A percentile compares a stretch with the other conserved stretches of the same genome.
Evolutionary conservation across 495 filamentous ascomycete genomes (phyloP).

Genomic region (Trichoderma parareesei): DNA sequence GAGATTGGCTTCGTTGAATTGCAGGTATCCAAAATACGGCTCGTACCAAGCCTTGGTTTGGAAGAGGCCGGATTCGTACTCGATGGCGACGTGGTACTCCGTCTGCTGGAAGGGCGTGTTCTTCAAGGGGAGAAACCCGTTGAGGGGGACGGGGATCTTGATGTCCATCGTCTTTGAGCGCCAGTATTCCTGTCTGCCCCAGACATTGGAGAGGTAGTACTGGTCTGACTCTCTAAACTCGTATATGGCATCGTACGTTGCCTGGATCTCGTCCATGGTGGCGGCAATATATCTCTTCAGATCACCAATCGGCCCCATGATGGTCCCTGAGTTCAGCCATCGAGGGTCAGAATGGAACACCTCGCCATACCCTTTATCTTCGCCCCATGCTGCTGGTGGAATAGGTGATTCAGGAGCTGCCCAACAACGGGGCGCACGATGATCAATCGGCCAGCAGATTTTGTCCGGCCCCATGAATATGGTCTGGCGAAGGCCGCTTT

Average conservation of each 20-base stretch:
- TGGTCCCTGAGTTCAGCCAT: constrained; percentile 46
- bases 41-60: constrained; percentile 27
- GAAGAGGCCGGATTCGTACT: constrained; percentile 48
- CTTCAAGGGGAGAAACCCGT: constrained; percentile 6
- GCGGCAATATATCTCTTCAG: constrained; percentile 40
- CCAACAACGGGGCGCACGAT: constrained; percentile 16
- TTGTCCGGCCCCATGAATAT: constrained; percentile 21
- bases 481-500: constrained; percentile 16
- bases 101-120: constrained; percentile 37
- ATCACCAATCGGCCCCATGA: constrained; percentile 46
- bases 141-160: background rate
- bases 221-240: constrained; percentile 29
- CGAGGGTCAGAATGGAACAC: constrained; percentile 25
- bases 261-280: constrained; percentile 14
- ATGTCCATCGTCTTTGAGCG: constrained; percentile 31
- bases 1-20: constrained; percentile 9
- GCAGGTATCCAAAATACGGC: constrained; percentile 15
- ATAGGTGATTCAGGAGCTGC: constrained; percentile 17
- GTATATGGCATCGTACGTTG: constrained; percentile 12
- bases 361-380: constrained; percentile 12
- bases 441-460: constrained; percentile 19
- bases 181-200: constrained; percentile 50
- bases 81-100: constrained; percentile 49
- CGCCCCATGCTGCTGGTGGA: constrained; percentile 17
- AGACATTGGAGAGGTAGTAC: constrained; percentile 46